Conservation (phyloP, 2,329 filamentous ascomycete genomes). For the Tolypocladium paradoxum region DNA sequence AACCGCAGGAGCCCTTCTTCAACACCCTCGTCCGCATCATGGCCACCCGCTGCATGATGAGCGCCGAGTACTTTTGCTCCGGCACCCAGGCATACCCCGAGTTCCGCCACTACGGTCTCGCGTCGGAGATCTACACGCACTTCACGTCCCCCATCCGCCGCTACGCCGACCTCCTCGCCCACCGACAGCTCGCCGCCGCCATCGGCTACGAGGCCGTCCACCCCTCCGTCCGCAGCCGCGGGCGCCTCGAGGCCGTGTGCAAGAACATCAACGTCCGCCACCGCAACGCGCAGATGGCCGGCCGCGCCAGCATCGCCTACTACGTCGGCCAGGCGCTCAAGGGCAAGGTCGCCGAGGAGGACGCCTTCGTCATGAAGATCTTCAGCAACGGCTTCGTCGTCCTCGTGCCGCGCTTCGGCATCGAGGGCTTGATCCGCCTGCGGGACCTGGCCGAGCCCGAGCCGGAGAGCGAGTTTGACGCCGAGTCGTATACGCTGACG, state of each 20-base stretch:
- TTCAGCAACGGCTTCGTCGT: conserved; percentile 98
- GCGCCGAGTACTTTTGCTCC: conserved; percentile 94
- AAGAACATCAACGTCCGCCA: conserved; percentile 98
- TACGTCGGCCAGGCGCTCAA: conserved; percentile 96
- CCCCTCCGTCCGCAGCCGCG: conserved; percentile 66
- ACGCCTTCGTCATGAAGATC: conserved; percentile 92
- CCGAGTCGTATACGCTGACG: conserved; percentile 70
- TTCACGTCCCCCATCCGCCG: conserved; percentile 96
- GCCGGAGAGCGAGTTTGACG: conserved; percentile 73
- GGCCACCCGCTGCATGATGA: conserved; percentile 98
- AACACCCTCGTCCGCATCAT: conserved; percentile 97
- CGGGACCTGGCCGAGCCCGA: conserved; percentile 70
- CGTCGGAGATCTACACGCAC: conserved; percentile 95
- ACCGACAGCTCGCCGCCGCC: conserved; percentile 87
- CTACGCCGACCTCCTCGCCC: conserved; percentile 92
- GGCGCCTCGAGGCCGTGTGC: conserved; percentile 84
- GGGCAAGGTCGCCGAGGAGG: conserved; percentile 64
- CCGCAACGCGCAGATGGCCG: conserved; percentile 92
- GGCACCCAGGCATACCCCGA: conserved; percentile 88
- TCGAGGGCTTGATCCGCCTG: conserved; percentile 82
- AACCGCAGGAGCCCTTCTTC: conserved; percentile 81
- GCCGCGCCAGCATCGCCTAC: conserved; percentile 89
- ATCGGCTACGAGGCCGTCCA: conserved; percentile 89
- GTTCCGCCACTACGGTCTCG: conserved; percentile 94
- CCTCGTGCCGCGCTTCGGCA: conserved; percentile 89